Percentiles rank a stretch among this genome's conserved stretches.
Conservation (phyloP, 768 basidiomycete species). For the Mycena kentingensis region DNA sequence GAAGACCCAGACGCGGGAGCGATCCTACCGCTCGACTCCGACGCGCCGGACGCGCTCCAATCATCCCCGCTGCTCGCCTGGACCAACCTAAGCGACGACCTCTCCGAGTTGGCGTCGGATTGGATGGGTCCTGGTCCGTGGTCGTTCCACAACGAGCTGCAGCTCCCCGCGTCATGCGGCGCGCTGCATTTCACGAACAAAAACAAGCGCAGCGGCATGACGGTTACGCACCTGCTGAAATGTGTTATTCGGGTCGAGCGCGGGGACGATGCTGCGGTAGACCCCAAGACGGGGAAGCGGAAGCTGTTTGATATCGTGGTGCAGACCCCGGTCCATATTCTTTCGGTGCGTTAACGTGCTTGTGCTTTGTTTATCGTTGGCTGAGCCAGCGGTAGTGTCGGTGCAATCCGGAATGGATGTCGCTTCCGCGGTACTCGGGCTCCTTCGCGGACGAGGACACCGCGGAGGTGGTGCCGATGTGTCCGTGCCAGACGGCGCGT, state of each 20-base stretch:
- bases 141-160: conserved; percentile 70
- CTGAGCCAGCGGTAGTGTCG: conserved; percentile 56
- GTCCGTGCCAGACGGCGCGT: conserved; percentile 44
- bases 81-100: conserved; percentile 48
- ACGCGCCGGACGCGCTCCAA: conserved; percentile 61
- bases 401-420: conserved; percentile 78
- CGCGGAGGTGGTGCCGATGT: conserved; percentile 37
- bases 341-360: conserved; percentile 57
- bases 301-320: conserved; percentile 88
- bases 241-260: conserved; percentile 81
- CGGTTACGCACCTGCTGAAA: conserved; percentile 76
- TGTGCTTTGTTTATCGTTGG: neutral
- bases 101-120: conserved; percentile 57
- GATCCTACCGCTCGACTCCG: conserved; percentile 78
- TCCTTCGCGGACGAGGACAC: conserved; percentile 44
- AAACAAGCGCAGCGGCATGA: conserved; percentile 74
- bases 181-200: conserved; percentile 77
- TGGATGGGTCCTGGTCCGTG: conserved; percentile 87
- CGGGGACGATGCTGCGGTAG: conserved; percentile 66
- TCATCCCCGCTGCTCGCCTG: conserved; percentile 67
- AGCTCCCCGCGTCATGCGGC: conserved; percentile 65
- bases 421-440: conserved; percentile 75
- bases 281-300: conserved; percentile 66
- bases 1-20: conserved; percentile 55
- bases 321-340: conserved; percentile 81